phyloP scores from a whole-genome alignment of 257 asterid genomes.

The Capsicum chinense region DNA sequence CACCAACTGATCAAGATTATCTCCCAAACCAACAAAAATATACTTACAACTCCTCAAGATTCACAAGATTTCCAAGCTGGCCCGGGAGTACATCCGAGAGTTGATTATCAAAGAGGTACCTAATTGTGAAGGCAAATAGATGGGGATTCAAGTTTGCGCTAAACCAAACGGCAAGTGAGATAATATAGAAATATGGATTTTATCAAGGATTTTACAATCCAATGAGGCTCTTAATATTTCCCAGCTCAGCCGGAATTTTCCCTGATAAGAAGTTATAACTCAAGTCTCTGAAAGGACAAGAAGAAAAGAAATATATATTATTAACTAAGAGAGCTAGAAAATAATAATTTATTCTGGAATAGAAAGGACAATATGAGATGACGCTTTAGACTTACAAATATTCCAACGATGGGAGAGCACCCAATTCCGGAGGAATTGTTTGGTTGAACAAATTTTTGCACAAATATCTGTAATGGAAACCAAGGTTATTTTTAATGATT shows the following conservation, averaged over 20 bases:
- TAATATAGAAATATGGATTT: background rate
- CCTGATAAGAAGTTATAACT: background rate
- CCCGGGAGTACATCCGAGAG: background rate
- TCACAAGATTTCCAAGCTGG: background rate
- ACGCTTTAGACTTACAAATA: background rate
- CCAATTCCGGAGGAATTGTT: background rate
- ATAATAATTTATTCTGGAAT: background rate
- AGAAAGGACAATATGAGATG: conserved; percentile 13
- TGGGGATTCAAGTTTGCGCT: background rate
- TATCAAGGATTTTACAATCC: background rate
- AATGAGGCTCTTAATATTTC: background rate
- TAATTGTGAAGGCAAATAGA: conserved; percentile 9
- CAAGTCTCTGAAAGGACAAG: conserved; percentile 20
- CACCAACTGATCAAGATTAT: too few species aligned
- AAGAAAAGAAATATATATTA: background rate
- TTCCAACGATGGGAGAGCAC: background rate
- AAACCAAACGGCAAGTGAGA: background rate
- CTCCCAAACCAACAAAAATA: background rate
- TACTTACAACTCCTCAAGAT: background rate
- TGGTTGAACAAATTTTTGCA: background rate
- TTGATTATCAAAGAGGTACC: conserved; percentile 16
- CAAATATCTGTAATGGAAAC: background rate
- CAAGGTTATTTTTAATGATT: background rate
- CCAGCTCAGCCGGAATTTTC: background rate
- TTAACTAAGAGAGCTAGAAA: background rate